Evolutionary conservation across 2,329 filamentous ascomycete genomes (phyloP), one percentile per base, ranked within the genome.

Genomic region (Nemania serpens): DNA sequence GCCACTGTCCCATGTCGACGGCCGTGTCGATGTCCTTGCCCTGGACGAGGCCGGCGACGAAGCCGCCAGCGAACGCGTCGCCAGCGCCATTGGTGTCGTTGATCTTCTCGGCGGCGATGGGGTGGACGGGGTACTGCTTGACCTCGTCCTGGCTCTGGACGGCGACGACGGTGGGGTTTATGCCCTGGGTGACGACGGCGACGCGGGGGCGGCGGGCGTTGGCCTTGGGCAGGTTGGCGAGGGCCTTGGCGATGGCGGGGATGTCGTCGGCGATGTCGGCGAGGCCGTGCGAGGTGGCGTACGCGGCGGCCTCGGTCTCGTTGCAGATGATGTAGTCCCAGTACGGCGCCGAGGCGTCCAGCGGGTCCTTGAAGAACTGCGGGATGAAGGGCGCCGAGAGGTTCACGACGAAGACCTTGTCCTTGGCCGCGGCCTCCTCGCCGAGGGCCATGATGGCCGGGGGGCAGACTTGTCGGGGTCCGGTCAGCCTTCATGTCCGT

Each of bases 311-410:
- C 82, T 99, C 95, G 68, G 91, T 91, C 87, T 99, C 95, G 81
- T 99, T 99, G 74, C 93, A 94, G 76, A 99, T 91, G 64, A 98
- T 83, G 79, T 94, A 96, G 81, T 98, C 93, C 84, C 93, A 96
- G 86, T 97, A 97, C 33, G 91, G 90, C 55, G 92, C 83, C 56
- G 91, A 89, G 71, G 88, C 88, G 78, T 97, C 92, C 49, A 99
- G 86, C 67, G 88, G 90, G 51, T 97, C 93, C 84, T 97, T 97
- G 89, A 98, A 99, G 85, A 97, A 97, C 75, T 96, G 90, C 41
- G 90, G 82, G 73, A 99, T 97, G 83, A 99, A 99, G 62, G 95
- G 95, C 7, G 95, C 95, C 53, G 92, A 95, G 63, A 99, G 87
- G 69, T 93, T 96, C 70, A 99, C 88, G 71, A 93, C 87, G 77